Percentiles rank a stretch among this genome's conserved stretches.
Evolutionary conservation across 2,329 filamentous ascomycete genomes (phyloP).

Genomic region (Septoria linicola): DNA sequence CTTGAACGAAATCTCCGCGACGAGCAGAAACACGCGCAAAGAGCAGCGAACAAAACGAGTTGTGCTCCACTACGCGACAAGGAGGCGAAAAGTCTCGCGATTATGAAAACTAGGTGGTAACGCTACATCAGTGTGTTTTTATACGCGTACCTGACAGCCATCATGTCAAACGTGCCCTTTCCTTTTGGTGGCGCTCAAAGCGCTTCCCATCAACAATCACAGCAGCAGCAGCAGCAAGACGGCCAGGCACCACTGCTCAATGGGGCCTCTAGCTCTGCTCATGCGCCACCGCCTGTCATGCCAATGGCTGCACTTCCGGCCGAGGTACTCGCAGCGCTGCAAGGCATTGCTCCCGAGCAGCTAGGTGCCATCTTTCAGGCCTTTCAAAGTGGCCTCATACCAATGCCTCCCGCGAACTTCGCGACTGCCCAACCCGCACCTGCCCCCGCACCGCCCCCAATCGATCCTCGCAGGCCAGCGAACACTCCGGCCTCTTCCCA

Average conservation of each 20-base stretch:
- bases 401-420: slow-evolving; percentile 24
- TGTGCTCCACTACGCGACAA: neutral
- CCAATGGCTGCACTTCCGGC: slow-evolving; percentile 9
- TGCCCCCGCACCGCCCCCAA: neutral
- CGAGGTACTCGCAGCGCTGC: slow-evolving; percentile 17
- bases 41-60: neutral
- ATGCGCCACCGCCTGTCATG: too few relatives aligned
- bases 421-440: neutral
- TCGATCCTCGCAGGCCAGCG: neutral
- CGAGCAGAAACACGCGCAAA: neutral
- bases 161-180: slow-evolving; percentile 28
- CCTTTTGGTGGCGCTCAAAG: slow-evolving; percentile 16
- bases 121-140: neutral
- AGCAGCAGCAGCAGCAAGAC: slow-evolving; percentile 19
- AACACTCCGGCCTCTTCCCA: slow-evolving; percentile 2
- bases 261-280: slow-evolving; percentile 11
- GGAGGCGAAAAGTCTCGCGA: slow-evolving; percentile 1
- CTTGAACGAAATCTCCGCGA: neutral
- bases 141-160: slow-evolving; percentile 21
- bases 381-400: slow-evolving; percentile 31
- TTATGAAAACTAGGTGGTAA: slow-evolving; percentile 1
- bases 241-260: slow-evolving; percentile 4
- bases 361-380: slow-evolving; percentile 29
- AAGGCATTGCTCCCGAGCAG: slow-evolving; percentile 33
- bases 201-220: slow-evolving; percentile 11